phyloP scores from a whole-genome alignment of 2,329 filamentous ascomycete species.

The Aspergillus tubingensis region DNA sequence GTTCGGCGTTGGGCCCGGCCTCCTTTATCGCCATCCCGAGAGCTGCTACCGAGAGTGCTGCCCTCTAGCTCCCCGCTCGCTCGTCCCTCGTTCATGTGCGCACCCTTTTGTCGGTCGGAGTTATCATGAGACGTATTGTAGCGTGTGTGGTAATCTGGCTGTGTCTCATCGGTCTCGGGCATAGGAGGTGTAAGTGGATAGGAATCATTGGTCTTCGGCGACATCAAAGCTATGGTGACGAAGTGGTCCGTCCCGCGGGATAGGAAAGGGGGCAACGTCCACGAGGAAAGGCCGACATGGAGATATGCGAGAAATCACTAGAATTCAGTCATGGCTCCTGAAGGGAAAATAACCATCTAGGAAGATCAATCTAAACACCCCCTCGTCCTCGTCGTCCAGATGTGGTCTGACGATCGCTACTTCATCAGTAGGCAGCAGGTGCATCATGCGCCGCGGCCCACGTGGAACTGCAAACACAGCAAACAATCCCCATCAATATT shows the following conservation, averaged over 20 bases:
- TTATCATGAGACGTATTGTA: constrained; percentile 21
- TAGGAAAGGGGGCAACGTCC: constrained; percentile 24
- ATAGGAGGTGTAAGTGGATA: constrained; percentile 16
- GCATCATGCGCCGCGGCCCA: constrained; percentile 14
- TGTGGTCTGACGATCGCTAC: constrained; percentile 3
- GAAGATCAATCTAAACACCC: neutral
- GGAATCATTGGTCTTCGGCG: constrained; percentile 23
- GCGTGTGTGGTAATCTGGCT: neutral
- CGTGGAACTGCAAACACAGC: constrained; percentile 25
- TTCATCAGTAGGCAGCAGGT: constrained; percentile 1
- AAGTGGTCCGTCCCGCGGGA: constrained; percentile 24
- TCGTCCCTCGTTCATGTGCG: constrained; percentile 32
- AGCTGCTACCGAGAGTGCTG: constrained; percentile 40
- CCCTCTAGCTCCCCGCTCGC: constrained; percentile 38
- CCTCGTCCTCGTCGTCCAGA: constrained; percentile 8
- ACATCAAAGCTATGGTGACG: constrained; percentile 24
- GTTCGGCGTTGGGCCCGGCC: constrained; percentile 28
- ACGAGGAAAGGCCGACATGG: constrained; percentile 24
- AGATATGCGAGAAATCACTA: constrained; percentile 7
- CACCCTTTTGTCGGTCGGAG: constrained; percentile 18
- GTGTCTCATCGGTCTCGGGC: constrained; percentile 18
- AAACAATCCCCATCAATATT: constrained; percentile 17
- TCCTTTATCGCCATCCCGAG: constrained; percentile 35
- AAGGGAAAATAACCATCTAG: neutral
- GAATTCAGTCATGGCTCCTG: constrained; percentile 7